Evolutionary conservation across 2,329 filamentous ascomycete genomes (phyloP), one percentile per base, ranked within the genome.

Genomic region (Dryadomyces quercivorus): DNA sequence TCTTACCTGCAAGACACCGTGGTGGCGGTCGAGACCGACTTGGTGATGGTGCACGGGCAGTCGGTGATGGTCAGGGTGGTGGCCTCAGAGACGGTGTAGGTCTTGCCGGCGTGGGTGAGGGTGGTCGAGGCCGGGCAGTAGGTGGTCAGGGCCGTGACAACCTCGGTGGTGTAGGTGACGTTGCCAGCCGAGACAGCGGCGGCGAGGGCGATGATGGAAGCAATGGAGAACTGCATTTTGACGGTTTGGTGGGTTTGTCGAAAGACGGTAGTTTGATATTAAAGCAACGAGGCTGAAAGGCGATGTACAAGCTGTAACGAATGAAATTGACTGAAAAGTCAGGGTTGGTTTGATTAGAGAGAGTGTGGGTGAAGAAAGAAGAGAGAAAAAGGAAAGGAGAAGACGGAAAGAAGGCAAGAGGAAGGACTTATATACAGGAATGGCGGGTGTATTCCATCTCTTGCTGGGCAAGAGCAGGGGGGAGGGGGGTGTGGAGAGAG

Each of bases 51-150:
- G 82, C 82, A 61, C 44, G 82, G 79, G 77, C 84, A 85, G 76
- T 84, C 74, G 63, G 80, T 80, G 55, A 84, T 73, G 62, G 75
- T 80, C 59, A 81, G 66, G 67, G 81, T 84, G 67, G 81, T 84
- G 66, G 83, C 70, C 78, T 77, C 72, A 60, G 82, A 82, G 70
- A 88, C 74, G 63, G 78, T 84, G 77, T 85, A 86, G 71, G 83
- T 86, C 68, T 77, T 74, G 70, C 70, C 73, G 66, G 76, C 78
- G 72, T 85, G 75, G 64, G 77, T 78, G 69, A 88, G 70, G 63
- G 73, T 69, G 63, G 85, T 88, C 60, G 85, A 68, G 61, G 66
- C 74, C 21, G 85, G 84, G 81, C 86, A 89, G 80, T 76, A 87
- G 66, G 85, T 89, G 71, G 78, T 82, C 74, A 80, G 80, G 56